phyloP scores from a whole-genome alignment of 352 stramenopile species.

The Globisporangium paroecandrum region DNA sequence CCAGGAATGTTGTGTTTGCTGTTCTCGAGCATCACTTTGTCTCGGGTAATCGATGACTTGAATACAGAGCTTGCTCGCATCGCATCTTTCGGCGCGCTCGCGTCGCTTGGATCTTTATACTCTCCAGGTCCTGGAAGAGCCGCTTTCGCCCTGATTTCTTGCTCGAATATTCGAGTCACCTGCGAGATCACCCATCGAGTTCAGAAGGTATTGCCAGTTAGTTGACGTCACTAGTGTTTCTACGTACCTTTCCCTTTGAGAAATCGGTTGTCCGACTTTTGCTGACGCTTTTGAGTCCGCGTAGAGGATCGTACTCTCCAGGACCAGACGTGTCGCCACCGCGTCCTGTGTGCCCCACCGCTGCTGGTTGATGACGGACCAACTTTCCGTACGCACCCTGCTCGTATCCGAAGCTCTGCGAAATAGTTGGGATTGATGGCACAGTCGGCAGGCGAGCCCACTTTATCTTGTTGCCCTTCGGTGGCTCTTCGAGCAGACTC shows the following conservation, averaged over 20 bases:
- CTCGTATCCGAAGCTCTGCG: constrained; percentile 80
- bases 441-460: constrained; percentile 68
- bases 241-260: constrained; percentile 54
- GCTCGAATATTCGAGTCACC: constrained; percentile 55
- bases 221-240: not conserved
- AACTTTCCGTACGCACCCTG: constrained; percentile 70
- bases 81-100: constrained; percentile 34
- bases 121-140: constrained; percentile 59
- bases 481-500: constrained; percentile 28
- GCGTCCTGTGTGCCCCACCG: constrained; percentile 49
- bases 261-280: constrained; percentile 68
- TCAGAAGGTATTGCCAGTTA: not conserved
- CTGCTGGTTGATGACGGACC: constrained; percentile 56
- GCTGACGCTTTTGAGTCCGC: constrained; percentile 60
- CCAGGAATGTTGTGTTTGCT: constrained; percentile 49
- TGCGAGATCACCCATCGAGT: not conserved
- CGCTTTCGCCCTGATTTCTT: constrained; percentile 53
- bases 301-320: constrained; percentile 70
- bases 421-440: constrained; percentile 65
- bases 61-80: constrained; percentile 62
- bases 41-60: constrained; percentile 58
- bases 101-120: constrained; percentile 36
- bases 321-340: constrained; percentile 60
- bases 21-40: constrained; percentile 32
- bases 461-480: constrained; percentile 47